phyloP scores from a whole-genome alignment of 257 asterid genomes.

The Solanum dulcamara region DNA sequence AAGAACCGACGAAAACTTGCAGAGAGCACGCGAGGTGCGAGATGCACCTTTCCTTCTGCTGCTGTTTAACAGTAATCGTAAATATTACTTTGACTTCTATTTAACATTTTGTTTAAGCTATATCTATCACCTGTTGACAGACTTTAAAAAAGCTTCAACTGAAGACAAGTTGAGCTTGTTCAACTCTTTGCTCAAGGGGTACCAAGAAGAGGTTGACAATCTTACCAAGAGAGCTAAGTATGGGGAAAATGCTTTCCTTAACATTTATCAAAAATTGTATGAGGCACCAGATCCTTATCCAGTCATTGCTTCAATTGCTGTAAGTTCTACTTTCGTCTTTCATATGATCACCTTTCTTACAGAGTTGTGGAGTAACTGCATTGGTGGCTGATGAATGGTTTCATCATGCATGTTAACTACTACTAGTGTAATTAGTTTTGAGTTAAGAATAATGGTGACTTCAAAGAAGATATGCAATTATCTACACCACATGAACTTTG shows the following conservation, averaged over 20 bases:
- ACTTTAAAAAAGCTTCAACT: conserved; percentile 85
- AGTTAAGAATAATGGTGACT: not conserved
- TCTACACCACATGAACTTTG: not conserved
- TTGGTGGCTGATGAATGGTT: not conserved
- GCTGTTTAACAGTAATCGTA: not conserved
- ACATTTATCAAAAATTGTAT: conserved; percentile 90
- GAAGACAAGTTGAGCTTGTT: conserved; percentile 80
- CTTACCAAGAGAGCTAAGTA: conserved; percentile 93
- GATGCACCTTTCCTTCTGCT: not conserved
- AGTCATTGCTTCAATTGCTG: conserved; percentile 70
- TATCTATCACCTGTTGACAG: conserved; percentile 27
- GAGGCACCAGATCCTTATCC: conserved; percentile 99
- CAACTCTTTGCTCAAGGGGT: conserved; percentile 85
- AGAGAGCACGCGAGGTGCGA: conserved; percentile 94
- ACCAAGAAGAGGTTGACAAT: conserved; percentile 98
- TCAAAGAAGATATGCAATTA: not conserved
- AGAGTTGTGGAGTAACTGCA: not conserved
- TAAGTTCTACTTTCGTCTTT: conserved; percentile 24
- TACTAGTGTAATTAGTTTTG: not conserved
- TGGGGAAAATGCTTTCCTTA: conserved; percentile 96
- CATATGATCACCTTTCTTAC: not conserved
- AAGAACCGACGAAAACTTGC: conserved; percentile 97
- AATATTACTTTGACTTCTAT: not conserved
- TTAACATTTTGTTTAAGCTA: not conserved
- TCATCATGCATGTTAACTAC: not conserved